Conservation (phyloP, 139 green algal genomes). For the Chlorella sp. region DNA sequence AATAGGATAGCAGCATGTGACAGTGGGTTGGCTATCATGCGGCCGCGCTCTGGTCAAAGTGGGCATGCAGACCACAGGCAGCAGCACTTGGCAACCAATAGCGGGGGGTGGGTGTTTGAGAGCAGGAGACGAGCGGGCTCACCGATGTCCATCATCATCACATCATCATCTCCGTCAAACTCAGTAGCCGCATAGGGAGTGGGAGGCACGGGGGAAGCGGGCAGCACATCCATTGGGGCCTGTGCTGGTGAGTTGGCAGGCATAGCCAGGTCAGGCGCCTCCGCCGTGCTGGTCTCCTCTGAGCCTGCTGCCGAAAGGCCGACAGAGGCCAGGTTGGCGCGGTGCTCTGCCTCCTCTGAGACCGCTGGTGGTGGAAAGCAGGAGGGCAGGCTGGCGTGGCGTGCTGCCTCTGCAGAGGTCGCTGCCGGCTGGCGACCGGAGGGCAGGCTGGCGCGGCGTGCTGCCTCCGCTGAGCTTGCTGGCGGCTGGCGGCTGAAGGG, state of each 20-base stretch:
- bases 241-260: too few relatives aligned
- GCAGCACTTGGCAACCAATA: too few relatives aligned
- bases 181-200: constrained; percentile 25
- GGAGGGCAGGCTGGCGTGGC: neutral
- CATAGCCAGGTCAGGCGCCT: too few relatives aligned
- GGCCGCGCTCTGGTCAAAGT: neutral
- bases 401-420: neutral
- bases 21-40: neutral
- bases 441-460: neutral
- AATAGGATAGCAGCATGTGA: neutral
- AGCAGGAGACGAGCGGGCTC: neutral
- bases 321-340: neutral
- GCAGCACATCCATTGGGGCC: neutral
- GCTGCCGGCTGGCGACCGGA: neutral
- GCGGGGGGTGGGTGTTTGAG: too few relatives aligned
- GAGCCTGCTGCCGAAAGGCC: neutral
- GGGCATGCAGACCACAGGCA: neutral
- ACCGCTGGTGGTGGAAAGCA: too few relatives aligned
- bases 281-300: neutral
- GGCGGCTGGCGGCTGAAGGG: neutral
- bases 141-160: constrained; percentile 43
- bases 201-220: neutral
- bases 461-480: neutral
- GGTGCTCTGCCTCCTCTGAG: neutral
- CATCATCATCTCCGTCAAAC: constrained; percentile 51